phyloP scores from a whole-genome alignment of 1,139 yeast genomes.

The Sugiyamaella neomexicana region DNA sequence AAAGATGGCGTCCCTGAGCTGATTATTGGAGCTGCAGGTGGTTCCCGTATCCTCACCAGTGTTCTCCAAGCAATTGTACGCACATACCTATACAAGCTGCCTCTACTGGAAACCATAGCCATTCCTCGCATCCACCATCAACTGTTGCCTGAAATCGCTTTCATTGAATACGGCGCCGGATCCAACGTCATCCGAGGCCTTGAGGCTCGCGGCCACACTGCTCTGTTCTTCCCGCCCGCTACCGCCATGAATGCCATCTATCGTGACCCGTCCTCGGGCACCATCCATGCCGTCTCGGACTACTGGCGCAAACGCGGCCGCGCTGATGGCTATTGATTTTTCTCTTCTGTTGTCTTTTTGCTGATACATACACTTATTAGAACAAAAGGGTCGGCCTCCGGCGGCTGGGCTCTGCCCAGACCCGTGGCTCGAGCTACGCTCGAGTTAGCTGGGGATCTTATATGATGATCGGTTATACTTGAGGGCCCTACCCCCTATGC shows the following conservation, averaged over 20 bases:
- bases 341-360: neutral
- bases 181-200: constrained; percentile 42
- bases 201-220: constrained; percentile 46
- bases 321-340: constrained; percentile 43
- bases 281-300: constrained; percentile 55
- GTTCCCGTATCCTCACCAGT: constrained; percentile 84
- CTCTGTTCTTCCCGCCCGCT: constrained; percentile 41
- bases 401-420: constrained; percentile 13
- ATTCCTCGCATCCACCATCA: constrained; percentile 89
- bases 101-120: constrained; percentile 67
- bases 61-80: constrained; percentile 78
- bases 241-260: constrained; percentile 54
- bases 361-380: neutral
- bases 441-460: neutral
- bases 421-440: constrained; percentile 6
- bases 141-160: constrained; percentile 67
- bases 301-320: constrained; percentile 57
- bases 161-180: constrained; percentile 54
- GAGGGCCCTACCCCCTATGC: neutral
- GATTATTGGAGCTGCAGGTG: constrained; percentile 92
- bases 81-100: constrained; percentile 54
- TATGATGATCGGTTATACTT: too few species aligned
- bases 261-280: constrained; percentile 39
- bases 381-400: constrained; percentile 1
- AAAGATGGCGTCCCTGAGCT: constrained; percentile 56